phyloP scores from a whole-genome alignment of 345 rosid species.

The Ceriops zippeliana region DNA sequence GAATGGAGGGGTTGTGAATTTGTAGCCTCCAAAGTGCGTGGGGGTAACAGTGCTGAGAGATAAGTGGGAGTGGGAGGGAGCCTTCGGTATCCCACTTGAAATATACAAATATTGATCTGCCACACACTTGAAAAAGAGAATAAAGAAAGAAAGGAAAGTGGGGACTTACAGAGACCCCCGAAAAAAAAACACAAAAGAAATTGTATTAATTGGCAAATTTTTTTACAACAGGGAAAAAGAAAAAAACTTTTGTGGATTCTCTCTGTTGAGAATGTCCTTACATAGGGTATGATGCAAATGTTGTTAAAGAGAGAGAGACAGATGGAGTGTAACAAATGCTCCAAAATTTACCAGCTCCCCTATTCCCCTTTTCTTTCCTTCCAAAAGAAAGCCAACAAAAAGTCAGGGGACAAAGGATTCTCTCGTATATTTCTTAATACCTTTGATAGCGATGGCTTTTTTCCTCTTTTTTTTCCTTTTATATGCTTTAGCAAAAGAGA shows the following conservation, averaged over 20 bases:
- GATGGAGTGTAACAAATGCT: conserved; percentile 1
- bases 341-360: conserved; percentile 26
- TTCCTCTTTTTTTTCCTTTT: not conserved
- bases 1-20: conserved; percentile 35
- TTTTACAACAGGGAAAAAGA: not conserved
- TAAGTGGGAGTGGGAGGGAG: conserved; percentile 1
- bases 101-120: conserved; percentile 31
- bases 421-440: conserved; percentile 17
- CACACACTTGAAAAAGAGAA: conserved; percentile 30
- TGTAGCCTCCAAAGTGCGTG: conserved; percentile 41
- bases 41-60: conserved; percentile 1
- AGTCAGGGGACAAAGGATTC: conserved; percentile 24
- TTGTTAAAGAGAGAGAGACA: conserved; percentile 20
- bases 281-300: conserved; percentile 10
- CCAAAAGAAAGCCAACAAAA: conserved; percentile 41
- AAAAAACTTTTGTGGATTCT: too few relatives aligned
- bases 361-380: conserved; percentile 20
- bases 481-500: not conserved
- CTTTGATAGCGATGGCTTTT: conserved; percentile 22
- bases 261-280: conserved; percentile 11
- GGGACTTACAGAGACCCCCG: not conserved
- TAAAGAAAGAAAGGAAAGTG: conserved; percentile 13
- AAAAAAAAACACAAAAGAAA: too few relatives aligned
- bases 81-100: conserved; percentile 41
- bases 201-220: not conserved